Percentiles rank a stretch among this genome's conserved stretches.
Evolutionary conservation across 2,329 filamentous ascomycete genomes (phyloP).

Genomic region (Fusarium sp.): DNA sequence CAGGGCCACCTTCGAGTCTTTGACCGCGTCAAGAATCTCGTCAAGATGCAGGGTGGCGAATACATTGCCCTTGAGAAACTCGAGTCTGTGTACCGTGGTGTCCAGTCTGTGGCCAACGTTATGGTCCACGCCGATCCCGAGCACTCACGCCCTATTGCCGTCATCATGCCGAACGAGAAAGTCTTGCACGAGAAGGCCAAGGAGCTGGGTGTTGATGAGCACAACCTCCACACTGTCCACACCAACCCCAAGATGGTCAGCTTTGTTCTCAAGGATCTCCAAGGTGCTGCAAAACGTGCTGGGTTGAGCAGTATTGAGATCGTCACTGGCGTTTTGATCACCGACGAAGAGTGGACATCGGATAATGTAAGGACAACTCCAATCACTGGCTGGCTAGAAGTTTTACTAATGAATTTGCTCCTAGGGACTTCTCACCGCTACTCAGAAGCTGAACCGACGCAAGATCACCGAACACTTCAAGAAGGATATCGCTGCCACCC

Average conservation of each 20-base stretch:
- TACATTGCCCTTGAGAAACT: constrained; percentile 98
- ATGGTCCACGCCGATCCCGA: constrained; percentile 84
- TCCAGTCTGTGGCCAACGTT: constrained; percentile 82
- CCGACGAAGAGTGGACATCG: constrained; percentile 89
- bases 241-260: constrained; percentile 71
- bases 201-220: constrained; percentile 71
- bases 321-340: constrained; percentile 79
- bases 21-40: constrained; percentile 97
- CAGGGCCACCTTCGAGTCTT: constrained; percentile 87
- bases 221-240: constrained; percentile 76
- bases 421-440: constrained; percentile 70
- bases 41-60: constrained; percentile 95
- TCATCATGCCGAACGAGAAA: constrained; percentile 77
- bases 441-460: constrained; percentile 68
- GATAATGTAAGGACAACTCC: constrained; percentile 73
- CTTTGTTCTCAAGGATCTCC: constrained; percentile 74
- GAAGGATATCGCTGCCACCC: constrained; percentile 59
- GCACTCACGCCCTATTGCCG: constrained; percentile 81
- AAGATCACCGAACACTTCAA: constrained; percentile 61
- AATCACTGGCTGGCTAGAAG: not conserved
- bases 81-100: constrained; percentile 88
- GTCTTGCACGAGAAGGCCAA: constrained; percentile 69
- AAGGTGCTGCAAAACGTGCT: constrained; percentile 70
- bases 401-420: constrained; percentile 32
- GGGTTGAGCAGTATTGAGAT: constrained; percentile 78